A percentile compares a stretch with the other conserved stretches of the same genome.
These are phyloP conservation scores for Rhodotorula sp. DNA, from an alignment of 1,284 basidiomycete genomes.

Conservation along the genomic window DNA sequence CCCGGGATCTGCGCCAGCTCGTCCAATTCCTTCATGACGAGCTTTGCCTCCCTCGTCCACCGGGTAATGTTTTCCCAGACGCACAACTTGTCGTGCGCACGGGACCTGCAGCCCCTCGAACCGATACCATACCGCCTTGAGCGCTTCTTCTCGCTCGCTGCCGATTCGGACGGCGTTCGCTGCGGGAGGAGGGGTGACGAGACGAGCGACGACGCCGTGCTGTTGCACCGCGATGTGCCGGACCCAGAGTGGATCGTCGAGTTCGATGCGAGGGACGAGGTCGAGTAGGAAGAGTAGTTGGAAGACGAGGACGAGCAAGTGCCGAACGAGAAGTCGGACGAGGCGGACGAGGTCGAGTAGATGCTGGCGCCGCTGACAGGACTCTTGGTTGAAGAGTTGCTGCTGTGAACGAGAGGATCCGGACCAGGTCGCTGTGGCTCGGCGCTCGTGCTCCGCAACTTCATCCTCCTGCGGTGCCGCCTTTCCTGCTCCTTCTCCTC, in stretches of 20 bases:
- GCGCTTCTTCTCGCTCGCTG: slow-evolving; percentile 38
- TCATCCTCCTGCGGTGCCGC: neutral
- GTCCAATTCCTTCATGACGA: slow-evolving; percentile 47
- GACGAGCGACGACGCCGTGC: slow-evolving; percentile 22
- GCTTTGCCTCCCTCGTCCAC: slow-evolving; percentile 47
- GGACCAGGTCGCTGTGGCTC: slow-evolving; percentile 1
- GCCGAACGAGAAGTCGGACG: slow-evolving; percentile 39
- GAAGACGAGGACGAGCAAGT: slow-evolving; percentile 30
- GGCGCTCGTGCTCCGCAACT: neutral
- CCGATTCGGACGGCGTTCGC: slow-evolving; percentile 30
- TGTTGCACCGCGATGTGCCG: neutral
- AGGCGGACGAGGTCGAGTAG: slow-evolving; percentile 37
- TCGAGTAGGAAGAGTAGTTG: slow-evolving; percentile 33
- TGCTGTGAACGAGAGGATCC: neutral
- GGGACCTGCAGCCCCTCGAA: neutral
- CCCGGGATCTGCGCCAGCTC: slow-evolving; percentile 36
- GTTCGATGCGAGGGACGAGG: slow-evolving; percentile 18
- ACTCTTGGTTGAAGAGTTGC: slow-evolving; percentile 6
- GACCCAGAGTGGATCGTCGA: slow-evolving; percentile 26
- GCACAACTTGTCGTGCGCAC: slow-evolving; percentile 33
- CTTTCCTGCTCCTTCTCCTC: neutral
- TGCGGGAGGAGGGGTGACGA: slow-evolving; percentile 25
- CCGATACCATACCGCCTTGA: slow-evolving; percentile 7
- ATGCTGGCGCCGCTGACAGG: slow-evolving; percentile 25
- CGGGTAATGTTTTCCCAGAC: slow-evolving; percentile 46